Conservation (phyloP, 805 yeast species). For the Teunomyces cretensis region DNA sequence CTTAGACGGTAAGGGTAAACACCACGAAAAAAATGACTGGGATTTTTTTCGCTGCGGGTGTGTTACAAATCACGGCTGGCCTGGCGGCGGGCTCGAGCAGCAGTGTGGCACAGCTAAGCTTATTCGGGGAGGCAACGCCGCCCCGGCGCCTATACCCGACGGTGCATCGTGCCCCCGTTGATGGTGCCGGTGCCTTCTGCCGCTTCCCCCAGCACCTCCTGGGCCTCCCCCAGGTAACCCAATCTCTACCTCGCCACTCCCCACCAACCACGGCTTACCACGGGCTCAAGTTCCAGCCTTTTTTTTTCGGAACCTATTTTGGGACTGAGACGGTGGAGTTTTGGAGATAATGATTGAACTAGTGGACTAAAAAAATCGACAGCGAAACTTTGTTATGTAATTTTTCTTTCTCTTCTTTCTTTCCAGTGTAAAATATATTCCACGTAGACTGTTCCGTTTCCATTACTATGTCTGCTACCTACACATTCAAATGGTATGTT, state of each 20-base stretch:
- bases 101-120: too few species aligned
- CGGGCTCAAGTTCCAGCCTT: background rate
- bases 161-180: too few species aligned
- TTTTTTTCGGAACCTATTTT: background rate
- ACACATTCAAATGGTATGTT: constrained; percentile 43
- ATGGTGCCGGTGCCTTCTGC: too few species aligned
- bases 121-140: too few species aligned
- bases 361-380: constrained; percentile 2
- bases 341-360: background rate
- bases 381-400: background rate
- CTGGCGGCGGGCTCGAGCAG: too few species aligned
- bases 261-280: too few species aligned
- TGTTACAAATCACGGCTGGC: too few species aligned
- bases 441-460: background rate
- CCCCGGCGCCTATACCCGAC: too few species aligned
- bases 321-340: background rate
- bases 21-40: background rate
- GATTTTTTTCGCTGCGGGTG: too few species aligned
- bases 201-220: too few species aligned
- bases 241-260: too few species aligned
- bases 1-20: background rate
- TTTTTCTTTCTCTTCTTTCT: constrained; percentile 4
- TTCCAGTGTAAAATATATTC: background rate
- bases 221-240: too few species aligned
- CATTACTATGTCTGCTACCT: constrained; percentile 29